Base-by-base conservation (phyloP, 768 basidiomycete species). In the Suillus spraguei region DNA sequence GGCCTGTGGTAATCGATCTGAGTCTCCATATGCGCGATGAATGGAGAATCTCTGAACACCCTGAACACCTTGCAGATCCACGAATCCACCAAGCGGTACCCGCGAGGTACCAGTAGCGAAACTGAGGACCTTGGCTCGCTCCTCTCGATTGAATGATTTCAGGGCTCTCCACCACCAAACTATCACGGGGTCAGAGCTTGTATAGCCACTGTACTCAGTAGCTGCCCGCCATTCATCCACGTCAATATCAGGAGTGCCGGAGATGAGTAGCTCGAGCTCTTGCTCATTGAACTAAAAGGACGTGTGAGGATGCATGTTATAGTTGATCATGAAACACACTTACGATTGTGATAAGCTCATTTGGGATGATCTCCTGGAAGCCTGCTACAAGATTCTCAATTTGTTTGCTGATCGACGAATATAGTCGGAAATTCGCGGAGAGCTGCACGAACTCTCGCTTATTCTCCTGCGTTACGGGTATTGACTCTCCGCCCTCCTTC, bases 111-210 rank as follows among this genome's bases (percentile, higher is more conserved):
- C 88, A 1, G 97, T 97, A 16, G 95, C 96, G 77, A 99, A 99
- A 81, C 96, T 97, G 62, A 99, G 82, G 52, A 99, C 94, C 76
- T 97, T 95, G 38, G 97, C 95, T 62, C 95, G 83, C 77, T 99
- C 97, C 69, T 98, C 96, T 39, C 97, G 91, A 68, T 92, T 94
- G 80, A 98, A 98, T 10, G 95, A 97, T 77, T 99, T 95, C 49
- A 99, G 85, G 2, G 97, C 97, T 67, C 97, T 86, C 97, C 97
- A 99, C 91, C 95, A 98, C 96, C 96, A 99, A 35, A 93, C 89
- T 64, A 99, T 95, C 70, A 97, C 95, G 7, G 97, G 94, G 74
- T 99, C 96, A 3, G 91, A 92, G 70, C 90, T 85, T 7, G 84
- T 86, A 74, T 94, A 95, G 54, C 93, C 92, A 66, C 90, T 93